Conservation (phyloP, 257 asterid genomes). For the Apocynum venetum region DNA sequence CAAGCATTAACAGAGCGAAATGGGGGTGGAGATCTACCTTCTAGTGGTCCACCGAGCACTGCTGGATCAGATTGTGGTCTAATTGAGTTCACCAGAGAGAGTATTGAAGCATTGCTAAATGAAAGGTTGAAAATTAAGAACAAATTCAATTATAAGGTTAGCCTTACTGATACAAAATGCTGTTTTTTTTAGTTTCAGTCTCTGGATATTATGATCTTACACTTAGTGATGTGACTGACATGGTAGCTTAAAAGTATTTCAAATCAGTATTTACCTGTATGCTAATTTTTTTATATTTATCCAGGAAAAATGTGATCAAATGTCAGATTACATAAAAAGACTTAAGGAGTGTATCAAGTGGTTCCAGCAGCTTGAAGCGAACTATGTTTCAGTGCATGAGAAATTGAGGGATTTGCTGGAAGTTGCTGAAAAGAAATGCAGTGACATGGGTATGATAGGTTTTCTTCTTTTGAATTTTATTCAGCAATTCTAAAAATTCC, state of each 20-base stretch:
- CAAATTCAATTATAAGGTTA: conserved; percentile 48
- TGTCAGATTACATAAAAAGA: conserved; percentile 60
- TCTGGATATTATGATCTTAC: background rate
- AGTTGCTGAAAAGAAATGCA: conserved; percentile 53
- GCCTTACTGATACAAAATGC: background rate
- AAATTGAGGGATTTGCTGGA: conserved; percentile 52
- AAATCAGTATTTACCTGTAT: background rate
- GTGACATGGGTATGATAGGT: conserved; percentile 25
- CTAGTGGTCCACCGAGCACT: conserved; percentile 63
- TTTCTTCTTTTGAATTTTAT: background rate
- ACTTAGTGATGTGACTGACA: background rate
- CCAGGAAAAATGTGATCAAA: conserved; percentile 75
- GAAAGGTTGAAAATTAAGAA: conserved; percentile 70
- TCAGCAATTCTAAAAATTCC: background rate
- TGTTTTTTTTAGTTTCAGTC: background rate
- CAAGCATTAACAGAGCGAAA: conserved; percentile 75
- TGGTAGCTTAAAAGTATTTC: background rate
- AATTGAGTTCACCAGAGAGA: conserved; percentile 67
- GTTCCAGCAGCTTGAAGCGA: conserved; percentile 82
- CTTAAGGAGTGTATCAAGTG: conserved; percentile 75
- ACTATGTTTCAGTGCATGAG: conserved; percentile 49
- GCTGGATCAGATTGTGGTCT: conserved; percentile 56
- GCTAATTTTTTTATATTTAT: background rate
- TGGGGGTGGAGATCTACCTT: conserved; percentile 64
- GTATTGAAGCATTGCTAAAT: conserved; percentile 59